Conservation (phyloP, 164 flowering plant genomes). For the Liquidambar formosana region DNA sequence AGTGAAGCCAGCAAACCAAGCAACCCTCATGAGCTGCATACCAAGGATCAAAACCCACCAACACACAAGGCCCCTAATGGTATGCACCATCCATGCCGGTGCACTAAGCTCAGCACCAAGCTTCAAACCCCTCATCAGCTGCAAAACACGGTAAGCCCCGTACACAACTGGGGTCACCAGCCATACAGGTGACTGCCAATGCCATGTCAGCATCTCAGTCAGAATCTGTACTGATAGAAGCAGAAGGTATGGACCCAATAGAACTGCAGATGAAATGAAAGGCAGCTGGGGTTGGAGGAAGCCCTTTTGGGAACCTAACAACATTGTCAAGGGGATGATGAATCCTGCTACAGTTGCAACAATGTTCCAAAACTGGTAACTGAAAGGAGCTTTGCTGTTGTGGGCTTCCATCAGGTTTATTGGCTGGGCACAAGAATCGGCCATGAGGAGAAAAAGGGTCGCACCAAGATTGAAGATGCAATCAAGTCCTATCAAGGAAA, state of each 20-base stretch:
- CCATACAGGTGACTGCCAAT: slow-evolving; percentile 95
- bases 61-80: slow-evolving; percentile 71
- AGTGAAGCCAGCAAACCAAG: slow-evolving; percentile 88
- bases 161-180: slow-evolving; percentile 85
- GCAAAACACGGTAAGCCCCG: slow-evolving; percentile 79
- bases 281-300: slow-evolving; percentile 60
- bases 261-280: slow-evolving; percentile 55
- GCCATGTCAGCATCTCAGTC: slow-evolving; percentile 90
- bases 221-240: slow-evolving; percentile 75
- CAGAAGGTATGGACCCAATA: slow-evolving; percentile 78
- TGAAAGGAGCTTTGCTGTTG: slow-evolving; percentile 57
- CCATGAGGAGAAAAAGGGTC: slow-evolving; percentile 85
- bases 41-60: slow-evolving; percentile 95
- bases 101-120: slow-evolving; percentile 72
- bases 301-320: slow-evolving; percentile 56
- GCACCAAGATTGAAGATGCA: slow-evolving; percentile 90
- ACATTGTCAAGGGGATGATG: slow-evolving; percentile 47
- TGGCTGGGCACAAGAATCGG: slow-evolving; percentile 75
- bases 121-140: slow-evolving; percentile 84
- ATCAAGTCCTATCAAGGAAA: slow-evolving; percentile 84
- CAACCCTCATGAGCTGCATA: slow-evolving; percentile 94
- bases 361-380: slow-evolving; percentile 78
- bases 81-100: slow-evolving; percentile 74
- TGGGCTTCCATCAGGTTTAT: slow-evolving; percentile 25
- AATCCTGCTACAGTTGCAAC: slow-evolving; percentile 66